phyloP scores from a whole-genome alignment of 495 filamentous ascomycete genomes.

The Hyaloscypha variabilis region DNA sequence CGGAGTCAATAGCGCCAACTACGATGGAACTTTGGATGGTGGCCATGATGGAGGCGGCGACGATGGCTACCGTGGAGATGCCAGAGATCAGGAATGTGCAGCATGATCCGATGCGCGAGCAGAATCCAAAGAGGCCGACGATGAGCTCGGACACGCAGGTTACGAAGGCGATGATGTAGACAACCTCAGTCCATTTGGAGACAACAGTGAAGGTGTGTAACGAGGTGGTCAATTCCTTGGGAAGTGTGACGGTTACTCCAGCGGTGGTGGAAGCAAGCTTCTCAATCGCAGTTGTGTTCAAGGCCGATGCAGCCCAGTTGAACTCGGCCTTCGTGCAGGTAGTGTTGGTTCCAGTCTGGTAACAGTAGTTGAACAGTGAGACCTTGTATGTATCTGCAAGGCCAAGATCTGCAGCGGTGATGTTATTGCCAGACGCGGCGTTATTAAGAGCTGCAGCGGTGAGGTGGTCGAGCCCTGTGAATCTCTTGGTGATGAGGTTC shows the following conservation, averaged over 20 bases:
- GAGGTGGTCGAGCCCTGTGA: slow-evolving; percentile 13
- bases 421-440: slow-evolving; percentile 31
- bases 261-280: slow-evolving; percentile 40
- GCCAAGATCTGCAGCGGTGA: slow-evolving; percentile 55
- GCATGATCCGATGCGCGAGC: slow-evolving; percentile 49
- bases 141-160: slow-evolving; percentile 75
- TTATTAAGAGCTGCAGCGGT: not conserved
- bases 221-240: slow-evolving; percentile 62
- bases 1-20: slow-evolving; percentile 67
- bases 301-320: slow-evolving; percentile 74
- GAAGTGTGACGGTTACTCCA: slow-evolving; percentile 53
- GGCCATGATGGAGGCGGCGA: slow-evolving; percentile 59
- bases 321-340: slow-evolving; percentile 66
- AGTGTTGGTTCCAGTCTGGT: slow-evolving; percentile 48
- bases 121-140: slow-evolving; percentile 78
- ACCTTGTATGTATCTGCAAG: slow-evolving; percentile 81
- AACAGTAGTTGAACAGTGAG: slow-evolving; percentile 87
- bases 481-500: slow-evolving; percentile 10
- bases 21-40: slow-evolving; percentile 64
- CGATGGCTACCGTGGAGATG: slow-evolving; percentile 62
- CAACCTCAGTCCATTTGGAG: slow-evolving; percentile 77
- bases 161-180: slow-evolving; percentile 50
- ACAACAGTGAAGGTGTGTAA: slow-evolving; percentile 72
- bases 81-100: slow-evolving; percentile 47
- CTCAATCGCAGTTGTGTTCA: slow-evolving; percentile 55